Base-by-base conservation (phyloP, 352 stramenopile genomes). In the Globisporangium alternatum region DNA sequence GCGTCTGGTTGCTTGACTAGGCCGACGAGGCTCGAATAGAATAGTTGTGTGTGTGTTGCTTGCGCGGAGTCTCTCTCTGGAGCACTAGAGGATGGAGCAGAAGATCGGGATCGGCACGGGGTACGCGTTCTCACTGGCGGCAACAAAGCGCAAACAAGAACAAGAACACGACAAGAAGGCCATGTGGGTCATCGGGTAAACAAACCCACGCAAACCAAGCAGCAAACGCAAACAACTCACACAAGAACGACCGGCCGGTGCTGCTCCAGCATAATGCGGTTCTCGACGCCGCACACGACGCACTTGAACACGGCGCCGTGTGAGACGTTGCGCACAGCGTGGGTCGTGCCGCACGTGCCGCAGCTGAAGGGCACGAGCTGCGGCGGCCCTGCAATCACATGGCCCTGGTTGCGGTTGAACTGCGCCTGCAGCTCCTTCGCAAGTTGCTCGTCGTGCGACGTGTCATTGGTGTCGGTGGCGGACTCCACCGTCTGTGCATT, bases 51-150 rank as follows among this genome's bases (percentile, higher is more conserved):
- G 49, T 17, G 28, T 53, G 39, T 13, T 39, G 47, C 33, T 55
- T 10, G 25, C 21, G 33, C 21, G 1, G 8, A 19, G 8, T 39
- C 3, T 56, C 25, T 47, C 8, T 19, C 19, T 22, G 41, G 33
- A 31, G 35, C 21, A 15, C 22, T 53, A 68, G 55, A 68, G 33
- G 21, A 90, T 76, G 62, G 33, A 75, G 72, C 83, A 92, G 49
- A 92, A 75, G 51, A 92, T 65, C 17, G 83, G 83, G 41, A 92
- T 72, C 35, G 83, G 83, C 10, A 92, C 49, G 53, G 81, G 82
- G 39, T 77, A 77, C 47, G 56, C 65, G 15, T 56, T 66, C 2
- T 69, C 74, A n/a, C 68, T 81, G 41, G 19, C 9, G 10, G 41
- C 6, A 22, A 21, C 48, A 43, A 56, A 7, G 37, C n/a, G 3